phyloP scores from a whole-genome alignment of 78 protist genomes.

The slime mould (Dictyostelium discoideum) region DNA sequence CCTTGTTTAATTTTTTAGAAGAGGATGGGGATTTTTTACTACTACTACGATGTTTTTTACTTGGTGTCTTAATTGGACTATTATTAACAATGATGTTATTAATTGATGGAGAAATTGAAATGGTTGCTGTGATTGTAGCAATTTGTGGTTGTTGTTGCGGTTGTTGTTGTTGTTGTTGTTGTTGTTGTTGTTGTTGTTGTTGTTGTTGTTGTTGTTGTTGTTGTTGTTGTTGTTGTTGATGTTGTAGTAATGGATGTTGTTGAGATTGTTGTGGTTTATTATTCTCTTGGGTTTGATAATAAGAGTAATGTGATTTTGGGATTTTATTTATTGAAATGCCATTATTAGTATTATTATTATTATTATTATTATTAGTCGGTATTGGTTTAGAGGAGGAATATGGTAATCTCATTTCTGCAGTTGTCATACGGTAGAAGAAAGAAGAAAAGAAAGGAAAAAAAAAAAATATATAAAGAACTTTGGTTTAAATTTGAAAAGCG shows the following conservation, averaged over 20 bases:
- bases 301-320: neutral
- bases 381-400: slow-evolving; percentile 12
- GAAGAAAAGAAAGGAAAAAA: neutral
- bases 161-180: neutral
- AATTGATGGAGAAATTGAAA: neutral
- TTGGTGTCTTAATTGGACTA: neutral
- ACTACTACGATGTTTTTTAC: neutral
- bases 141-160: neutral
- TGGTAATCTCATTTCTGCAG: slow-evolving; percentile 14
- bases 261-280: neutral
- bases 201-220: neutral
- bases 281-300: neutral
- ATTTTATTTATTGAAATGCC: neutral
- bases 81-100: neutral
- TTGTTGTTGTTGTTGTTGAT: neutral
- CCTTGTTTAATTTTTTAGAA: neutral
- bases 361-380: neutral
- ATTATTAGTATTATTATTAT: neutral
- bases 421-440: neutral
- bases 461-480: neutral
- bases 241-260: neutral
- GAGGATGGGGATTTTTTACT: neutral
- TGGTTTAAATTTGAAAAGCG: neutral
- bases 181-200: neutral
- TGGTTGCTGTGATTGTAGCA: neutral